Base-by-base conservation (phyloP, 2,329 filamentous ascomycete species). In the Phialophora verrucosa region DNA sequence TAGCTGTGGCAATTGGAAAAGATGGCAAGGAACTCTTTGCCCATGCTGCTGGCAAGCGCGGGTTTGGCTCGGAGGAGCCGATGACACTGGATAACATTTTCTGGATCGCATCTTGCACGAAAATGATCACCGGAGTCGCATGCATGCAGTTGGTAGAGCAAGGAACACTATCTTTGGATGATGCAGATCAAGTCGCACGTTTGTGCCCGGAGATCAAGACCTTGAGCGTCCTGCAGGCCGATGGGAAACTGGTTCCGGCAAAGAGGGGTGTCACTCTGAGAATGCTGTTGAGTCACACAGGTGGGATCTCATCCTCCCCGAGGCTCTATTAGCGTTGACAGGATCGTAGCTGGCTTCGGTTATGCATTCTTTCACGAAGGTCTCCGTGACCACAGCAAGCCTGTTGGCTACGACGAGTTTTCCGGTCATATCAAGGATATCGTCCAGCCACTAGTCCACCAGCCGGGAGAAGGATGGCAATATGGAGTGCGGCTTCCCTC, bases 381-480 rank as follows among this genome's bases (percentile, higher is more conserved):
- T 58, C 74, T 83, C 0, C 72, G 73, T 14, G 75, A 78, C 31
- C 76, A 76, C 59, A 65, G 65, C 31, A 64, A 80, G 6, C 85
- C 86, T 0, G 76, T 78, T 0, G 85, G 86, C 0, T 74, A 83
- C n/a, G 84, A 89, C 62, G 87, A 89, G 73, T 85, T 89, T 72
- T 81, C 81, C 0, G 84, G 84, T 1, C 78, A 84, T 5, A 72
- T 82, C 17, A 86, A 86, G 25, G 78, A 89, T 55, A 71, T 83
- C 44, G 74, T 78, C 63, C 71, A 72, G 12, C 85, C 87, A 0
- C 76, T 91, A 17, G 76, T 90, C 0, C 87, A 88, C 70, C 87
- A 91, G 69, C 88, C 89, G 0, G 88, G 88, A 0, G 81, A 83
- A 35, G 79, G 79, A 2, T 91, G 86, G 85, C 82, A 87, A 63